Evolutionary conservation across 345 rosid genomes (phyloP), one percentile per base, ranked within the genome.

Genomic region (Brassica incana): DNA sequence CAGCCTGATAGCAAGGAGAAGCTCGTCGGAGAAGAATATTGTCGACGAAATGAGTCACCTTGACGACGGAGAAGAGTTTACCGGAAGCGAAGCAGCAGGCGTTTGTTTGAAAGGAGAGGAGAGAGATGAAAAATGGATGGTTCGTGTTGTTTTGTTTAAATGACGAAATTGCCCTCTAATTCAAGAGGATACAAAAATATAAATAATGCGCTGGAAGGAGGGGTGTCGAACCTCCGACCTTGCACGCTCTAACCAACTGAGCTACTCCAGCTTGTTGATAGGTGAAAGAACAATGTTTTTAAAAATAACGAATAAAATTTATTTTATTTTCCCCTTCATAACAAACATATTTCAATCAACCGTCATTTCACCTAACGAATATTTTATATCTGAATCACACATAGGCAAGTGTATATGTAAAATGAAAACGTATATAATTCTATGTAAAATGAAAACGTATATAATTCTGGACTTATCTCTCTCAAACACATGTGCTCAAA

Each of bases 241-340:
- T 93, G 89, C 89, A 90, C 91, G 92, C 90, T 88, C 91, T 90
- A 90, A 80, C 94, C 97, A 85, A 79, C 91, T 91, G 95, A 93
- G 89, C 91, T 88, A 91, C 73, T 91, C 93, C 90, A 87, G 92
- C 90, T 3, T 40, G 1, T 0, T 40, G 48, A 2, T 8, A 1
- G 0, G 8, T 8, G 8, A 36, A 3, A 30, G 9, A 8, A 36
- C 43, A 36, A 36, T 7, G 10, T 36, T 36, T 36, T 7, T 0
- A 0, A 36, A 0, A 36, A 8, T 36, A 10, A 40, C 14, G 48
- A 40, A 40, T 12, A 40, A 9, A 40, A 40, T 9, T 12, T 40
- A 14, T 40, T 40, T 61, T 10, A 60, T 25, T 60, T 60, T 60
- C 8, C 7, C 15, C 16, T 61, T 61, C 65, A 27, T 27, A 61